Evolutionary conservation across 345 rosid genomes (phyloP).

Genomic region (Adansonia digitata): DNA sequence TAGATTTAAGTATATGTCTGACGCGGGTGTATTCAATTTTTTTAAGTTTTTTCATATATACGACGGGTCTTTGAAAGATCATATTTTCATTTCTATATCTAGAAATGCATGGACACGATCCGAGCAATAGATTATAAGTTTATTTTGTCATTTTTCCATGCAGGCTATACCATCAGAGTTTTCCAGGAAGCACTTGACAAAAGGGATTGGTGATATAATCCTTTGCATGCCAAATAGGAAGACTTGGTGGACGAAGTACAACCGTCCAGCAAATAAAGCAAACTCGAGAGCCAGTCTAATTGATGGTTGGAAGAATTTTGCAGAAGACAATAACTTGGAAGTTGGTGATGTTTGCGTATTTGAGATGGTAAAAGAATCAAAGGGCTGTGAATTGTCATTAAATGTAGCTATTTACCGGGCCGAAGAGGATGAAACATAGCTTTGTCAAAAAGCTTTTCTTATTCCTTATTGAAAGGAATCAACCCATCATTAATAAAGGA

Average conservation of each 20-base stretch:
- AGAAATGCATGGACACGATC: too few species aligned
- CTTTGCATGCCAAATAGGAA: slow-evolving; percentile 9
- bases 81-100: too few species aligned
- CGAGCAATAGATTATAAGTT: too few species aligned
- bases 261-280: neutral
- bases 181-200: neutral
- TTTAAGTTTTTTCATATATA: too few species aligned
- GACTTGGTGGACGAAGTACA: slow-evolving; percentile 2
- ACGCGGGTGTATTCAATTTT: too few species aligned
- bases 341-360: slow-evolving; percentile 12
- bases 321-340: neutral
- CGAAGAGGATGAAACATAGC: neutral
- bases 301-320: slow-evolving; percentile 15
- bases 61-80: too few species aligned
- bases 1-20: too few species aligned
- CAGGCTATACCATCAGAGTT: slow-evolving; percentile 7
- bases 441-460: neutral
- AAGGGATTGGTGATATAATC: neutral
- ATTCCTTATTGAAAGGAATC: neutral
- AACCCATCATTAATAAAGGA: neutral
- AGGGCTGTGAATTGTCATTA: neutral
- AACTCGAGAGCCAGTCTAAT: neutral
- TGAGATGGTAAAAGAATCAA: neutral
- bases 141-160: neutral
- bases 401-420: neutral